Percentiles rank a stretch among this genome's conserved stretches.
phyloP scores from a whole-genome alignment of 352 stramenopile genomes.

The Thalassiosira delicatula region DNA sequence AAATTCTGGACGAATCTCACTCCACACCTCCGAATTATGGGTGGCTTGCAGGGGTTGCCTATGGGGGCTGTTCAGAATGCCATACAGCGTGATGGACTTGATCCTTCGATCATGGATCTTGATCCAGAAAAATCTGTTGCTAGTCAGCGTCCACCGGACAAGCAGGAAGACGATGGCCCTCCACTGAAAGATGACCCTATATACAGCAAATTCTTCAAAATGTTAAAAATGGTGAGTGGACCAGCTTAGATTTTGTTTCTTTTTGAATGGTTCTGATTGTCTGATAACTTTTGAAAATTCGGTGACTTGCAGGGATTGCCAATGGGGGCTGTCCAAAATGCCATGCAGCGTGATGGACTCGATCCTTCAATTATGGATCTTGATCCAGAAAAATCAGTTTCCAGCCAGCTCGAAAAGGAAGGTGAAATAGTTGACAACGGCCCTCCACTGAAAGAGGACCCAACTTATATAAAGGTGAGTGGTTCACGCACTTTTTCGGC shows the following conservation, averaged over 20 bases:
- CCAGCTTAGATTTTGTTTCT: background rate
- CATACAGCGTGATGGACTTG: constrained; percentile 85
- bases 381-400: constrained; percentile 69
- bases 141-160: constrained; percentile 65
- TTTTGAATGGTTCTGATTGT: background rate
- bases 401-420: constrained; percentile 49
- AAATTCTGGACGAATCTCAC: too few relatives aligned
- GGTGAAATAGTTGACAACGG: constrained; percentile 36
- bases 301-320: constrained; percentile 58
- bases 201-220: constrained; percentile 83
- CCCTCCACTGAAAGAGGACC: constrained; percentile 75
- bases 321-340: constrained; percentile 91
- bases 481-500: background rate
- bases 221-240: constrained; percentile 67
- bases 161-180: constrained; percentile 51
- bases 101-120: constrained; percentile 80
- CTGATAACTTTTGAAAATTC: background rate
- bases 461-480: constrained; percentile 47
- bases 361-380: constrained; percentile 78
- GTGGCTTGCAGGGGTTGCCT: constrained; percentile 53
- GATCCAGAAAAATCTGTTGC: constrained; percentile 72
- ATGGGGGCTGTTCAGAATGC: constrained; percentile 92
- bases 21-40: background rate
- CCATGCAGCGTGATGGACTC: constrained; percentile 87
- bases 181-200: constrained; percentile 77